Evolutionary conservation across 495 filamentous ascomycete species (phyloP), one percentile per base, ranked within the genome.

Genomic region (Cladorrhinum samala): DNA sequence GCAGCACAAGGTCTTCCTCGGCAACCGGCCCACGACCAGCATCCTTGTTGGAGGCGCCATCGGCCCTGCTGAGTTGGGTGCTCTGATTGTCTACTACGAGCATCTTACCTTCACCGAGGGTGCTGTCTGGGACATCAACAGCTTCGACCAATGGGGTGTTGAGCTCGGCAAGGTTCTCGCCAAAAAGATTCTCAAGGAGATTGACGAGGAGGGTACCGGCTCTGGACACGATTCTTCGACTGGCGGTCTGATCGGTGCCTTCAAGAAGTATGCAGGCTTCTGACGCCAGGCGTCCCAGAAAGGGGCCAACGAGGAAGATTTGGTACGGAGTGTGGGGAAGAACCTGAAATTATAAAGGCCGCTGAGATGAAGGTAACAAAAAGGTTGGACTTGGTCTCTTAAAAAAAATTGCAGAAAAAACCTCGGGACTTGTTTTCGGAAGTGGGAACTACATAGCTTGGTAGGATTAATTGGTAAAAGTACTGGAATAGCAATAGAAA

Each of bases 71-170:
- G 91, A 95, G 54, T 81, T 98, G 51, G 93, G 93, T 61, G 93
- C 93, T 21, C 74, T 98, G 56, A 98, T 98, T 69, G 90, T 88
- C 46, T 98, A 96, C 82, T 98, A 98, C 71, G 93, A 98, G 77
- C 93, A 98, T 72, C 66, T 96, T 43, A 97, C 93, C 54, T 97
- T 98, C 76, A 95, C 89, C 36, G 93, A 98, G 72, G 93, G 93
- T 61, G 94, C 89, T 25, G 72, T 97, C 60, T 98, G 93, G 93
- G 94, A 97, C 73, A 96, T 98, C 79, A 98, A 98, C 82, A 87
- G 83, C 61, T 98, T 97, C 68, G 93, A 98, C 76, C 93, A 98
- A 74, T 97, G 93, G 93, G 93, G 93, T 72, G 93, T 98, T 40
- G 93, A 98, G 78, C 73, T 98, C 43, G 93, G 93, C 74, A 98